Percentiles rank a stretch among this genome's conserved stretches.
Conservation (phyloP, 805 yeast species). For the Cyberlindnera misumaiensis region DNA sequence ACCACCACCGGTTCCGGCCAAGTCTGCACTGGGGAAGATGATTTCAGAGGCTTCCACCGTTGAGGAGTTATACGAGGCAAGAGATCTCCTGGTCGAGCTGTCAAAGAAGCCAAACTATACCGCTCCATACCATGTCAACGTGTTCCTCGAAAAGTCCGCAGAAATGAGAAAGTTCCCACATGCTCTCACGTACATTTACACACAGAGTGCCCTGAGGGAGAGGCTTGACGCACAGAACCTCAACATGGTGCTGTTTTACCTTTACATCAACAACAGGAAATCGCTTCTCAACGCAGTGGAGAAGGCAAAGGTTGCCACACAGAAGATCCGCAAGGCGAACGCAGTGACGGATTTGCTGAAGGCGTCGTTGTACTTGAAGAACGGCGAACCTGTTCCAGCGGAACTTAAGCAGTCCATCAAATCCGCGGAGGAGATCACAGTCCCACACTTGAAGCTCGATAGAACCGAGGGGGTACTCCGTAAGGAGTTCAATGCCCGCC, state of each 20-base stretch:
- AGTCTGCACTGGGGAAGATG: constrained; percentile 19
- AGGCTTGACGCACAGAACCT: constrained; percentile 11
- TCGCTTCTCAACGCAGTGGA: constrained; percentile 6
- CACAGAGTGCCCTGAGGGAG: constrained; percentile 9
- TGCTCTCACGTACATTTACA: constrained; percentile 17
- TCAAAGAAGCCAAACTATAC: constrained; percentile 19
- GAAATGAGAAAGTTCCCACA: constrained; percentile 17
- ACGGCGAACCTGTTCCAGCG: constrained; percentile 8
- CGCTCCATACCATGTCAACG: constrained; percentile 13
- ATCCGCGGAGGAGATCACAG: background rate
- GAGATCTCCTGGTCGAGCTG: constrained; percentile 12
- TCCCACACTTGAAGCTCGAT: constrained; percentile 8
- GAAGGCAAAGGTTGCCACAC: constrained; percentile 12
- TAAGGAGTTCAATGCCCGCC: constrained; percentile 9
- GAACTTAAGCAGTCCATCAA: constrained; percentile 6
- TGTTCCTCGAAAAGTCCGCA: constrained; percentile 18
- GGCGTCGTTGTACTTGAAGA: constrained; percentile 13
- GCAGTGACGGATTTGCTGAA: constrained; percentile 14
- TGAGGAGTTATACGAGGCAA: constrained; percentile 14
- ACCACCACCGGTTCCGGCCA: constrained; percentile 27
- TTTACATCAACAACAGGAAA: constrained; percentile 19
- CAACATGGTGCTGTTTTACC: constrained; percentile 16
- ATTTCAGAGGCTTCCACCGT: constrained; percentile 16
- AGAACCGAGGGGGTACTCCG: constrained; percentile 8
- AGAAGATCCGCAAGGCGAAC: constrained; percentile 5